phyloP scores from a whole-genome alignment of 2,329 filamentous ascomycete species.

The Aspergillus thermomutatus region DNA sequence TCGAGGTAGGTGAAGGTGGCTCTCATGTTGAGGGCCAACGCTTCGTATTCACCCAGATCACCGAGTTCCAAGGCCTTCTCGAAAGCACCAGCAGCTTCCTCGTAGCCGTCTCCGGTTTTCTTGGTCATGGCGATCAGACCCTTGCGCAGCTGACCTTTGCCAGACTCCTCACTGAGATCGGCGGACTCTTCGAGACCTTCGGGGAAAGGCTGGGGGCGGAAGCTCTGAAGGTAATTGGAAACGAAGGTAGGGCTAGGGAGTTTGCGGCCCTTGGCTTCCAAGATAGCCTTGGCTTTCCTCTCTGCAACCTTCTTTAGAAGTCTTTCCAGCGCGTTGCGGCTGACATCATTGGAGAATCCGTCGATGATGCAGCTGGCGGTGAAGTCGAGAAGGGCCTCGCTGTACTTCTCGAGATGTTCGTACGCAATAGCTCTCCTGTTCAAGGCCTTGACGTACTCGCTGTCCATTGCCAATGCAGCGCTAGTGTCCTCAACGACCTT shows the following conservation, averaged over 20 bases:
- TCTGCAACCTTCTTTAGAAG: conserved; percentile 96
- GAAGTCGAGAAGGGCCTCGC: conserved; percentile 93
- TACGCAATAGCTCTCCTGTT: conserved; percentile 97
- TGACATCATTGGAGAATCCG: conserved; percentile 87
- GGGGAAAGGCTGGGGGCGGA: conserved; percentile 78
- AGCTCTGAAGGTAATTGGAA: conserved; percentile 98
- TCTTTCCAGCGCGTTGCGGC: conserved; percentile 85
- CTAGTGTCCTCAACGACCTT: conserved; percentile 97
- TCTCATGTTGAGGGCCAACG: conserved; percentile 91
- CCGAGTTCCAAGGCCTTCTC: conserved; percentile 81
- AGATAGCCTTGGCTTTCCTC: conserved; percentile 84
- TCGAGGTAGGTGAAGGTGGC: conserved; percentile 93
- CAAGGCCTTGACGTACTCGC: conserved; percentile 94
- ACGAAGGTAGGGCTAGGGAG: conserved; percentile 95
- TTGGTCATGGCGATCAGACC: conserved; percentile 77
- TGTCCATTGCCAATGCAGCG: conserved; percentile 87
- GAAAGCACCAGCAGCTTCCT: conserved; percentile 81
- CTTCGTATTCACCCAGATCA: conserved; percentile 77
- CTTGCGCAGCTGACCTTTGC: conserved; percentile 79
- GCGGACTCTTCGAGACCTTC: conserved; percentile 75
- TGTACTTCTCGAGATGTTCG: conserved; percentile 86
- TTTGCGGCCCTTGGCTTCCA: conserved; percentile 75
- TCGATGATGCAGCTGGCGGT: conserved; percentile 99
- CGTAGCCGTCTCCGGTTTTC: conserved; percentile 87
- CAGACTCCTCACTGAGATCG: conserved; percentile 74